A percentile compares a stretch with the other conserved stretches of the same genome.
phyloP scores from a whole-genome alignment of 2,329 filamentous ascomycete genomes.

The Arachnomyces sp. region DNA sequence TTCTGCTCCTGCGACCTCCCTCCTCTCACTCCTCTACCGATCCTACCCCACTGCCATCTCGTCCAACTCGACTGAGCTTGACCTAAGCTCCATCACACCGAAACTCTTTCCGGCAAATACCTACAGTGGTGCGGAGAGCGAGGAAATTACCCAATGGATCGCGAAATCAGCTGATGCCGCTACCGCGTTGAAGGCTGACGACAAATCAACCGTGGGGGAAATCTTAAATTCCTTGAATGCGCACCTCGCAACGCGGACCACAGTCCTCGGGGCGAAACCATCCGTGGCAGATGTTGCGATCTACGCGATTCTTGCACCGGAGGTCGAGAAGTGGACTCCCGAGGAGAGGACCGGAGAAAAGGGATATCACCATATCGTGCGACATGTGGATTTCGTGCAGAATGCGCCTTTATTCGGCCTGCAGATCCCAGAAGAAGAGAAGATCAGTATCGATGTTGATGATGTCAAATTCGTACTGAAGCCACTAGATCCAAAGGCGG shows the following conservation, averaged over 20 bases:
- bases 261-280: conserved; percentile 80
- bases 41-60: conserved; percentile 36
- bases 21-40: conserved; percentile 39
- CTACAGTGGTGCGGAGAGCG: conserved; percentile 72
- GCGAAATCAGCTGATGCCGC: conserved; percentile 66
- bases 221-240: conserved; percentile 75
- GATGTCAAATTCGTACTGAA: conserved; percentile 83
- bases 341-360: conserved; percentile 86
- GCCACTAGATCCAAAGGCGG: conserved; percentile 80
- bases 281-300: conserved; percentile 79
- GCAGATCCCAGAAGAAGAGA: conserved; percentile 62
- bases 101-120: conserved; percentile 62
- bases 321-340: conserved; percentile 69
- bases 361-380: conserved; percentile 84
- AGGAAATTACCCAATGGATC: conserved; percentile 85
- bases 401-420: conserved; percentile 68
- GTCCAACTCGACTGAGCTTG: conserved; percentile 33
- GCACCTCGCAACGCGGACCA: conserved; percentile 81
- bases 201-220: conserved; percentile 49
- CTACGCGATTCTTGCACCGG: conserved; percentile 68
- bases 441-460: conserved; percentile 69
- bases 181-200: conserved; percentile 46
- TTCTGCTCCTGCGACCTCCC: conserved; percentile 33
- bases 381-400: conserved; percentile 90
- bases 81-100: conserved; percentile 41